Base-by-base conservation (phyloP, 164 flowering plant genomes). In the Kingdonia uniflora region DNA sequence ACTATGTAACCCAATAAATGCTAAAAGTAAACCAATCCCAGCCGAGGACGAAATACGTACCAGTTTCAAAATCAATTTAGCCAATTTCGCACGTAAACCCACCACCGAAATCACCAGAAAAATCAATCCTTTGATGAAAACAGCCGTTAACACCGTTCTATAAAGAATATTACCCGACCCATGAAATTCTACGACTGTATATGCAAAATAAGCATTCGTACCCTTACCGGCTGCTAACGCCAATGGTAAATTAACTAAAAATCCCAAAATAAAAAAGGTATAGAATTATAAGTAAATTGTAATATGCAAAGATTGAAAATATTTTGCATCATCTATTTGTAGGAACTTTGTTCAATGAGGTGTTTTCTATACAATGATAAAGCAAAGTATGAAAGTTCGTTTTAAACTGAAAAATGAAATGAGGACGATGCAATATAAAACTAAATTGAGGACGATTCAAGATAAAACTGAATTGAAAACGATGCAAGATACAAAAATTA, bases 161-260 rank as follows among this genome's bases (percentile, higher is more conserved):
- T 82, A 90, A 0, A 91, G 35, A 3, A 84, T 46, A 54, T 43
- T 68, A 2, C 95, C 97, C 16, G 94, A 79, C 37, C 97, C 97
- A 64, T 90, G 97, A 54, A 71, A 87, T 2, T 95, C 95, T n/a
- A 90, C 97, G 25, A 87, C 91, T 0, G 91, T 80, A 71, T 90
- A 90, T 0, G 97, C 82, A 61, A 90, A 87, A 40, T 90, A 90
- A 4, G 95, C 94, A 65, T 87, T 90, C 10, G 94, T 62, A 0
- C 97, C 97, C 97, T 84, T 90, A 0, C 95, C 97, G 5, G 97
- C 95, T 8, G 97, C 97, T 16, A 90, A 52, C 0, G 78, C 95
- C 11, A 90, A 57, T 0, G 97, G 97, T 0, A 90, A 75, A 54
- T 90, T 90, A 0, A 94, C 97, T 19, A 90, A 74, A 12, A 59